Base-by-base conservation (phyloP, 768 basidiomycete genomes). In the Lentinula edodes region DNA sequence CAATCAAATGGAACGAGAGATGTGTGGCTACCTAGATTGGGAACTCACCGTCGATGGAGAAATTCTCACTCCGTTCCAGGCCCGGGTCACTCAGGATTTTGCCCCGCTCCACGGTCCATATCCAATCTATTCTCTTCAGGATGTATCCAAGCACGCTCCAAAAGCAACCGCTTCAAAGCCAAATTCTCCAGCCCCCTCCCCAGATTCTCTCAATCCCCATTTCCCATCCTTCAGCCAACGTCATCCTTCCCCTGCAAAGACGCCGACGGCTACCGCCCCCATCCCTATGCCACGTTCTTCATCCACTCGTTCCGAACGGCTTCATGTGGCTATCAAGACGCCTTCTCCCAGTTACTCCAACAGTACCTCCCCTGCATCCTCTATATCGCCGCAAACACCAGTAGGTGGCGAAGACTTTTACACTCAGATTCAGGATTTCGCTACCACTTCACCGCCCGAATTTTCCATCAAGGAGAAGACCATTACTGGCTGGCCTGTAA, bases 1-100 rank as follows among this genome's bases (percentile, higher is more conserved):
- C 69, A 97, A 97, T 73, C 93, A 95, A 79, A 95, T 95, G 93
- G 94, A 95, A 77, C 78, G 93, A 32, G 93, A 95, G 75, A 94
- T 97, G 88, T 93, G 82, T 68, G 78, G 84, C 13, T 98, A 98
- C 69, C 78, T 99, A 45, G 95, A 95, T 71, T 98, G 94, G 95
- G 89, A 91, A 68, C 77, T 92, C 5, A 89, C 85, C 50, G 87
- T 91, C 56, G 89, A 91, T 54, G 82, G 85, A 0, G 68, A 76
- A 0, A 85, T 85, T 0, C 74, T 91, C 0, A 63, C 66, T 2
- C 83, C 81, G 38, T 91, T 91, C 67, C 87, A 90, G 66, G 67
- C 69, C 0, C 82, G 81, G 67, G 82, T 90, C 0, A 76, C 77
- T 35, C 76, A 76, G 12, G 90, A 92, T 60, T 91, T 90, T 18